Conservation (phyloP, 371 early-diverging fungal genomes). For the Coemansia linderi region DNA sequence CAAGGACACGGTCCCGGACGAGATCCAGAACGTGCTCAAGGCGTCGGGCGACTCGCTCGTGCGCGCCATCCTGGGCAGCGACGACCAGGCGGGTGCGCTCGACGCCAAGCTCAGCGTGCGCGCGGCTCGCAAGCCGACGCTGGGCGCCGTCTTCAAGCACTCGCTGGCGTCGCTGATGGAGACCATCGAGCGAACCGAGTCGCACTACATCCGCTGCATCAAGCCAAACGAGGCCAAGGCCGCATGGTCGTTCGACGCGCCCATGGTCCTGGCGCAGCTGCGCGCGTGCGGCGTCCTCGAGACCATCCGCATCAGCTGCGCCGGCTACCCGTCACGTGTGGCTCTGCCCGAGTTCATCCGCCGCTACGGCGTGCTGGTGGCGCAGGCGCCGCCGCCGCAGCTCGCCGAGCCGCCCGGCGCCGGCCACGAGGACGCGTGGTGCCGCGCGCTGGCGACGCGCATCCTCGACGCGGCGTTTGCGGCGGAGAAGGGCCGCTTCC, state of each 20-base stretch:
- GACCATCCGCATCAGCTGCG: constrained; percentile 98
- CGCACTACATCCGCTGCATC: constrained; percentile 97
- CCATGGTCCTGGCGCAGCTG: constrained; percentile 92
- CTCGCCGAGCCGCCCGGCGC: constrained; percentile 27
- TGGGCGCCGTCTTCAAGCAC: constrained; percentile 84
- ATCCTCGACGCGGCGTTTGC: constrained; percentile 73
- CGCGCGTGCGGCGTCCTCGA: constrained; percentile 99
- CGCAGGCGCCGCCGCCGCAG: constrained; percentile 21
- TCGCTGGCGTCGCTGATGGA: constrained; percentile 92
- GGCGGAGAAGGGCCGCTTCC: constrained; percentile 72
- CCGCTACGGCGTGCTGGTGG: constrained; percentile 87
- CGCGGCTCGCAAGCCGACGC: constrained; percentile 73
- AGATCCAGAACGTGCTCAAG: constrained; percentile 42
- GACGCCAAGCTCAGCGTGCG: constrained; percentile 59
- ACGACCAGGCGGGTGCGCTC: neutral
- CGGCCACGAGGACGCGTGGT: constrained; percentile 10
- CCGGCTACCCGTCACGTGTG: constrained; percentile 97
- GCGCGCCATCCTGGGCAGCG: constrained; percentile 9
- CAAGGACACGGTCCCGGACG: constrained; percentile 93
- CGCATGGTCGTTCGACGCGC: constrained; percentile 87
- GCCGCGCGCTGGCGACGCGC: constrained; percentile 54
- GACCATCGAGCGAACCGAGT: constrained; percentile 89
- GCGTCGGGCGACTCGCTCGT: constrained; percentile 26
- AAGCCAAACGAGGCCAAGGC: constrained; percentile 95
- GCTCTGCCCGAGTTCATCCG: constrained; percentile 91